Percentiles rank a stretch among this genome's conserved stretches.
These are phyloP conservation scores for Meyerozyma athensensis DNA, from an alignment of 1,139 yeast genomes.

Conservation along the genomic window DNA sequence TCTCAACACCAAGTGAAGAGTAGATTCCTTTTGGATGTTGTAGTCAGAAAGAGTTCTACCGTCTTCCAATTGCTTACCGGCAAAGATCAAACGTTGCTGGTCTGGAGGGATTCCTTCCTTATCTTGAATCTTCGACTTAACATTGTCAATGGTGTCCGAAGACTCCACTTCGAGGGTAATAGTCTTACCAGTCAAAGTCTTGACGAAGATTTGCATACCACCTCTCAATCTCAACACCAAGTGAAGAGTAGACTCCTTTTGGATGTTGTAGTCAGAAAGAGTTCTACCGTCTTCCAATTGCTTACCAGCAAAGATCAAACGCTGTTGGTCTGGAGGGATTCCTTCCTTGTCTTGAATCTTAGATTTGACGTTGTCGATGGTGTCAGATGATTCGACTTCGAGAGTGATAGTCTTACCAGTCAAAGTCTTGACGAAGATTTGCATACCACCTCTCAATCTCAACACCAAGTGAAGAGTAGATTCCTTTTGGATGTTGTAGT, in stretches of 20 bases:
- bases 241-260: constrained; percentile 96
- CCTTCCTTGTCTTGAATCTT: constrained; percentile 99
- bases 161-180: constrained; percentile 16
- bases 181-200: constrained; percentile 17
- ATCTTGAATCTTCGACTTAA: constrained; percentile 15
- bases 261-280: constrained; percentile 95
- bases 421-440: constrained; percentile 97
- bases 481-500: constrained; percentile 94
- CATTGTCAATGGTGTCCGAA: constrained; percentile 15
- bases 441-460: constrained; percentile 91
- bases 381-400: constrained; percentile 98
- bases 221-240: constrained; percentile 98
- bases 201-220: constrained; percentile 25
- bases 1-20: constrained; percentile 49
- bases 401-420: constrained; percentile 99
- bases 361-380: constrained; percentile 98
- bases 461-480: constrained; percentile 83
- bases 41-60: constrained; percentile 17
- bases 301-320: constrained; percentile 99
- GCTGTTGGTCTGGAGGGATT: constrained; percentile 99
- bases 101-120: constrained; percentile 17
- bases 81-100: constrained; percentile 16
- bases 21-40: constrained; percentile 17
- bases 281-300: constrained; percentile 99
- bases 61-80: constrained; percentile 18